Percentiles rank a stretch among this genome's conserved stretches.
Evolutionary conservation across 2,329 filamentous ascomycete genomes (phyloP).

Genomic region (Tolypocladium ovalisporum): DNA sequence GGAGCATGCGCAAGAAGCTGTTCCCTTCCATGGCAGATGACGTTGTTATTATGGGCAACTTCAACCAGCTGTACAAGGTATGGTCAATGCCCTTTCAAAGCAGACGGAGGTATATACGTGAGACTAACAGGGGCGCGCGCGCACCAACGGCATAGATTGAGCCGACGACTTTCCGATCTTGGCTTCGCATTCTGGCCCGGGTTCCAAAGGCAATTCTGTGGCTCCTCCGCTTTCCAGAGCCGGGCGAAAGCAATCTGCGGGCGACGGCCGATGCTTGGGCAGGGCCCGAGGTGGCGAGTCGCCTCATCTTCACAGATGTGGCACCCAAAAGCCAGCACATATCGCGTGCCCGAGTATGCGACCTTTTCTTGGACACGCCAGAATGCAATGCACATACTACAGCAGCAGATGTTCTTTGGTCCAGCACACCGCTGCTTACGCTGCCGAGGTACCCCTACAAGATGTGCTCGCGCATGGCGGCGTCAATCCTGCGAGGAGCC

Average conservation of each 20-base stretch:
- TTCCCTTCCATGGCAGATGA: conserved; percentile 78
- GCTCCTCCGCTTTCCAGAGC: conserved; percentile 92
- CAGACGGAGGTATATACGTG: not conserved
- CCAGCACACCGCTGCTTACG: conserved; percentile 84
- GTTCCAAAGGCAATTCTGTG: conserved; percentile 86
- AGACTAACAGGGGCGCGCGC: not conserved
- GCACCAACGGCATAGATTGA: conserved; percentile 57
- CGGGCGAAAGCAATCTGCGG: conserved; percentile 77
- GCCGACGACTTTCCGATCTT: conserved; percentile 88
- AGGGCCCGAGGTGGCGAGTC: conserved; percentile 69
- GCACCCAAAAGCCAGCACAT: conserved; percentile 94
- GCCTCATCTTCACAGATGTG: conserved; percentile 92
- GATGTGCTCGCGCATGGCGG: conserved; percentile 98
- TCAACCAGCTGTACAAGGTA: conserved; percentile 98
- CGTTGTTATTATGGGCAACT: conserved; percentile 87
- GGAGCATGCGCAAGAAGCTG: conserved; percentile 86
- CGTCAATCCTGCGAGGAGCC: conserved; percentile 84
- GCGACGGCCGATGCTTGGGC: conserved; percentile 77
- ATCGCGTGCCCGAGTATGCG: conserved; percentile 78
- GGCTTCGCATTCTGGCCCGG: conserved; percentile 79
- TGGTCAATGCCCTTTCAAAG: conserved; percentile 8
- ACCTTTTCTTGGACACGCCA: conserved; percentile 91
- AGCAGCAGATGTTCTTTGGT: conserved; percentile 93
- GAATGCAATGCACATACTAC: conserved; percentile 98
- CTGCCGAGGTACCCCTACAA: conserved; percentile 90